These are phyloP conservation scores for Rhizophagus clarus DNA, from an alignment of 192 early-diverging fungal species.

Conservation along the genomic window DNA sequence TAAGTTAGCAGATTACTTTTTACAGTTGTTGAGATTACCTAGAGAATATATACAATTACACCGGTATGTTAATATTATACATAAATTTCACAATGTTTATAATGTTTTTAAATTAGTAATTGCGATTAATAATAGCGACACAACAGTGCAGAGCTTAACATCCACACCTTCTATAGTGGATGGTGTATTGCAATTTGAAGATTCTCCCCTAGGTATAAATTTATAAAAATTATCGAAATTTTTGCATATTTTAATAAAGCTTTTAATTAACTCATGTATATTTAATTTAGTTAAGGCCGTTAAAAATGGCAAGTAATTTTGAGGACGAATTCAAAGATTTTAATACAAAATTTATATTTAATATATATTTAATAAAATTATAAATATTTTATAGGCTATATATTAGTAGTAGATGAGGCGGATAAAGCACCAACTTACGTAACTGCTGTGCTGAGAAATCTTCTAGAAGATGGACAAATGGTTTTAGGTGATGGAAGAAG, in stretches of 20 bases:
- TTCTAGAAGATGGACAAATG: constrained; percentile 82
- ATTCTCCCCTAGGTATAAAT: constrained; percentile 66
- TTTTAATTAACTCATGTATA: not conserved
- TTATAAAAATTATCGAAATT: constrained; percentile 24
- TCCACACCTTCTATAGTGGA: constrained; percentile 71
- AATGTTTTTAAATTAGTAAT: not conserved
- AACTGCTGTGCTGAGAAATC: constrained; percentile 71
- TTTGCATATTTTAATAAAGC: not conserved
- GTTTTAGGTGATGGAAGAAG: constrained; percentile 73
- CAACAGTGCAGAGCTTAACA: constrained; percentile 76
- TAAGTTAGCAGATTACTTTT: constrained; percentile 68
- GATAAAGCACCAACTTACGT: constrained; percentile 84
- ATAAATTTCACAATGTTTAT: not conserved
- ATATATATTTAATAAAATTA: not conserved
- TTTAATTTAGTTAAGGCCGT: constrained; percentile 48
- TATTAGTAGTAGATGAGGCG: constrained; percentile 80
- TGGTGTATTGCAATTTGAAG: constrained; percentile 70
- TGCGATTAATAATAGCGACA: constrained; percentile 51
- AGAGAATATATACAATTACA: constrained; percentile 82
- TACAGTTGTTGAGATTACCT: constrained; percentile 68
- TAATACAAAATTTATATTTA: not conserved
- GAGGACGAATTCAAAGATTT: too few relatives aligned
- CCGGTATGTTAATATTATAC: constrained; percentile 24
- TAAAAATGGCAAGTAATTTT: constrained; percentile 33
- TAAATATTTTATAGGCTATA: constrained; percentile 45